phyloP scores from a whole-genome alignment of 1,284 basidiomycete species.

The Sphaerobolus stellatus region DNA sequence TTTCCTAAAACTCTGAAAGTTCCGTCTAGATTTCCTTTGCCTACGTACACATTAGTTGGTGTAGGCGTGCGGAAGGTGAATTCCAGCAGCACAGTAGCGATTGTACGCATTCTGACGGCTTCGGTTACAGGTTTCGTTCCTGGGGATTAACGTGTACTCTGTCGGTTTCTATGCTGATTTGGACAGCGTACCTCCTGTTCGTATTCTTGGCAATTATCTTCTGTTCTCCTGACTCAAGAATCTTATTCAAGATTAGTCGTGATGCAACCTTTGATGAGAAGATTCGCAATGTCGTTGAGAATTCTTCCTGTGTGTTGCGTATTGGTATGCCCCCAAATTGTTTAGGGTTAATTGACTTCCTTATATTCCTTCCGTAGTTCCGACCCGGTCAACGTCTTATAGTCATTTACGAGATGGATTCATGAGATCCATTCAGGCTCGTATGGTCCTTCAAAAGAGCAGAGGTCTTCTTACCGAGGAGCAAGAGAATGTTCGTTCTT shows the following conservation, averaged over 20 bases:
- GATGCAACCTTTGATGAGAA: conserved; percentile 64
- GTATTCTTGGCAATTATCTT: conserved; percentile 34
- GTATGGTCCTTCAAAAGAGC: conserved; percentile 57
- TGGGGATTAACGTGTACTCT: conserved; percentile 82
- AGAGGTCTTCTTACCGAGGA: conserved; percentile 54
- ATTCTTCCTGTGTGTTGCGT: conserved; percentile 70
- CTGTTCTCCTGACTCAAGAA: conserved; percentile 24
- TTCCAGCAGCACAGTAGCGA: neutral
- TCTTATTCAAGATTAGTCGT: conserved; percentile 38
- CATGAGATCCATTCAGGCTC: conserved; percentile 68
- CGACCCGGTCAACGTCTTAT: conserved; percentile 74
- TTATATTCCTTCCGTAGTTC: conserved; percentile 50
- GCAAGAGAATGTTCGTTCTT: conserved; percentile 34
- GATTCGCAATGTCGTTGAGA: conserved; percentile 63
- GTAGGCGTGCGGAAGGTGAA: conserved; percentile 77
- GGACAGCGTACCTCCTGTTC: conserved; percentile 45
- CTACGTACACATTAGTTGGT: conserved; percentile 70
- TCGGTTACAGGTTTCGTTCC: conserved; percentile 50
- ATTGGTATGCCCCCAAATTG: conserved; percentile 50
- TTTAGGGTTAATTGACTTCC: neutral
- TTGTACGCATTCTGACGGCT: neutral
- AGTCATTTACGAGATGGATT: conserved; percentile 86
- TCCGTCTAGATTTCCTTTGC: conserved; percentile 58
- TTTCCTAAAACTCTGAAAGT: conserved; percentile 67
- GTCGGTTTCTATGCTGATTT: conserved; percentile 85